These are phyloP conservation scores for Leccinum subrobustum DNA, from an alignment of 1,284 basidiomycete genomes.

Conservation along the genomic window DNA sequence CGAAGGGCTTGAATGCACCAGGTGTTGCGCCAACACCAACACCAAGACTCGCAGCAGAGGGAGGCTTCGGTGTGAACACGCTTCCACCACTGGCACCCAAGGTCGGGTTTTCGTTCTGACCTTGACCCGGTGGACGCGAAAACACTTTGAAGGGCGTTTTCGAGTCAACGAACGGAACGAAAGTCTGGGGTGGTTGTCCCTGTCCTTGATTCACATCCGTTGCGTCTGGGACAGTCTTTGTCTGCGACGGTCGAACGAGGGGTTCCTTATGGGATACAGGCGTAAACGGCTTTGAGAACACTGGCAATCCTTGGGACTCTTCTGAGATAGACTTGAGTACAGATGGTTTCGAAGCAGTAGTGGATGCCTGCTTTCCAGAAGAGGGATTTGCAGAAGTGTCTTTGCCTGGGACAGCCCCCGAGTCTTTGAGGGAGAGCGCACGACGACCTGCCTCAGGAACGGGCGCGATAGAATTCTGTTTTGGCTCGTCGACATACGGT, in stretches of 20 bases:
- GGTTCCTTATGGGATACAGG: slow-evolving; percentile 46
- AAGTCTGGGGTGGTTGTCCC: slow-evolving; percentile 30
- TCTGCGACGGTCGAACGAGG: slow-evolving; percentile 29
- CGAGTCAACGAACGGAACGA: slow-evolving; percentile 53
- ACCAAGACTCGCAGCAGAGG: slow-evolving; percentile 16
- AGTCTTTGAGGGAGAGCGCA: slow-evolving; percentile 40
- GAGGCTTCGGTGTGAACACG: slow-evolving; percentile 47
- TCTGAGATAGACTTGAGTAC: slow-evolving; percentile 32
- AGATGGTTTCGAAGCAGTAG: slow-evolving; percentile 29
- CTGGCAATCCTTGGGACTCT: slow-evolving; percentile 35
- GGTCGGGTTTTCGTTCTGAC: slow-evolving; percentile 38
- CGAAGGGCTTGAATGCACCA: slow-evolving; percentile 45
- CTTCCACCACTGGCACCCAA: slow-evolving; percentile 17
- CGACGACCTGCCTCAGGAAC: slow-evolving; percentile 35
- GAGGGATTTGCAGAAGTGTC: slow-evolving; percentile 20
- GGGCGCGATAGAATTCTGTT: slow-evolving; percentile 22
- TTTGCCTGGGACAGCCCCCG: slow-evolving; percentile 24
- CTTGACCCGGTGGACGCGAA: slow-evolving; percentile 52
- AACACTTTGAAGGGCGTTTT: slow-evolving; percentile 71
- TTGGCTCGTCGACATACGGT: slow-evolving; percentile 46
- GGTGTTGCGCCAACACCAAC: slow-evolving; percentile 5
- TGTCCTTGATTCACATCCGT: slow-evolving; percentile 15
- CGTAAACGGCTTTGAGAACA: slow-evolving; percentile 63
- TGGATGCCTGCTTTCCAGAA: slow-evolving; percentile 17
- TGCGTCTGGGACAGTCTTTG: slow-evolving; percentile 22